Evolutionary conservation across 345 rosid species (phyloP).

Genomic region (Populus pruinosa): DNA sequence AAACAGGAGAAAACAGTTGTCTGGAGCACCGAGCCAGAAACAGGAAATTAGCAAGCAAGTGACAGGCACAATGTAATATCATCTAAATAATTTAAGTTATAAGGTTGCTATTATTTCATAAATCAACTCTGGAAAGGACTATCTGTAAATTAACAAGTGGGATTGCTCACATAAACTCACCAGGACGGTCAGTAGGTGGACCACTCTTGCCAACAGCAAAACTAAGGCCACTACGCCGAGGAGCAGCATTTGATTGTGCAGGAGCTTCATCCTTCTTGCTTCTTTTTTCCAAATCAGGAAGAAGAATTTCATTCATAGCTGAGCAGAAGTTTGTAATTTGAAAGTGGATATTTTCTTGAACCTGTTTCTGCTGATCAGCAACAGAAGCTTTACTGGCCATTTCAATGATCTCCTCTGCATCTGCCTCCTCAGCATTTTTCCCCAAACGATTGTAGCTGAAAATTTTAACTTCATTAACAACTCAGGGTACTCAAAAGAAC

Average conservation of each 20-base stretch:
- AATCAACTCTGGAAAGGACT: not conserved
- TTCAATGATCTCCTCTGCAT: slow-evolving; percentile 79
- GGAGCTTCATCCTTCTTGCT: slow-evolving; percentile 23
- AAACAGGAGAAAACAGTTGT: not conserved
- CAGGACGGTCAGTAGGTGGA: slow-evolving; percentile 27
- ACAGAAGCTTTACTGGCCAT: slow-evolving; percentile 71
- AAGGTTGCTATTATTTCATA: no score
- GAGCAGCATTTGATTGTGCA: slow-evolving; percentile 28
- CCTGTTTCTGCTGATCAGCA: slow-evolving; percentile 73
- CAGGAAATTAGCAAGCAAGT: not conserved
- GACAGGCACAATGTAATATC: not conserved
- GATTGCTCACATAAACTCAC: slow-evolving; percentile 35
- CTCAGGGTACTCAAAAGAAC: not conserved
- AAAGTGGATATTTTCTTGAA: slow-evolving; percentile 70
- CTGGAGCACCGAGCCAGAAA: not conserved
- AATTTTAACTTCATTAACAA: not conserved
- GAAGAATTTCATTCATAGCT: slow-evolving; percentile 65
- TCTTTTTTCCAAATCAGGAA: slow-evolving; percentile 29
- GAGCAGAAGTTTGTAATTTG: slow-evolving; percentile 54
- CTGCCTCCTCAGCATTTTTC: slow-evolving; percentile 65
- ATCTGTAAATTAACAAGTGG: not conserved
- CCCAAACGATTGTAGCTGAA: slow-evolving; percentile 78
- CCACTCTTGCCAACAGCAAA: slow-evolving; percentile 59
- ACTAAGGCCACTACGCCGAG: slow-evolving; percentile 71
- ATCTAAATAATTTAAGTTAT: not conserved